Percentiles rank a stretch among this genome's conserved stretches.
These are phyloP conservation scores for Aspergillus sp. DNA, from an alignment of 2,329 filamentous ascomycete genomes.

Conservation along the genomic window DNA sequence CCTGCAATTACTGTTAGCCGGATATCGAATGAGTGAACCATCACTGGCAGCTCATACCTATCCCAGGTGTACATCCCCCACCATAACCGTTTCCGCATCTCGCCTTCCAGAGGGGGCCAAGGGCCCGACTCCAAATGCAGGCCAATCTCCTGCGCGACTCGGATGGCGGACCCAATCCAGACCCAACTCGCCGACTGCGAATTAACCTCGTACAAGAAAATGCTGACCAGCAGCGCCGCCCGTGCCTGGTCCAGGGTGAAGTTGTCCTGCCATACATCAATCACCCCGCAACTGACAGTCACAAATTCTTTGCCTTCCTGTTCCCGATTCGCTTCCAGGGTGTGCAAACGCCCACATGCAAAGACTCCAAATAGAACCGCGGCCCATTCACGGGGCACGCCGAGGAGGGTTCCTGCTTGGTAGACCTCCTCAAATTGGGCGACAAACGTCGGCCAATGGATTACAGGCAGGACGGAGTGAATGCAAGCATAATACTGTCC, in stretches of 20 bases:
- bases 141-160: slow-evolving; percentile 80
- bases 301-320: slow-evolving; percentile 67
- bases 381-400: slow-evolving; percentile 69
- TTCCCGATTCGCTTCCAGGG: slow-evolving; percentile 57
- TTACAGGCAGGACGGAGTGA: slow-evolving; percentile 78
- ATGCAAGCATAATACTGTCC: slow-evolving; percentile 73
- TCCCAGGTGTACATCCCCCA: slow-evolving; percentile 93
- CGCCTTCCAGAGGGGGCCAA: slow-evolving; percentile 74
- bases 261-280: slow-evolving; percentile 81
- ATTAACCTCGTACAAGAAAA: slow-evolving; percentile 85
- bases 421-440: slow-evolving; percentile 77
- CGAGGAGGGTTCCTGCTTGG: slow-evolving; percentile 61
- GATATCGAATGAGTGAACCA: background rate
- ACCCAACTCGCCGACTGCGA: slow-evolving; percentile 81
- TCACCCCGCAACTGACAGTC: slow-evolving; percentile 67
- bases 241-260: slow-evolving; percentile 75
- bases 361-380: slow-evolving; percentile 81
- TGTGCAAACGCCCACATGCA: slow-evolving; percentile 78
- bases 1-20: slow-evolving; percentile 38
- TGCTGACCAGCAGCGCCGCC: slow-evolving; percentile 69
- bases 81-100: slow-evolving; percentile 87
- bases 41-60: slow-evolving; percentile 54
- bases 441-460: slow-evolving; percentile 86
- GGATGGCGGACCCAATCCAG: slow-evolving; percentile 78
- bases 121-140: slow-evolving; percentile 74